Evolutionary conservation across 176 grass and related monocot genomes (phyloP), one percentile per base, ranked within the genome.

Genomic region (Carex parvula): DNA sequence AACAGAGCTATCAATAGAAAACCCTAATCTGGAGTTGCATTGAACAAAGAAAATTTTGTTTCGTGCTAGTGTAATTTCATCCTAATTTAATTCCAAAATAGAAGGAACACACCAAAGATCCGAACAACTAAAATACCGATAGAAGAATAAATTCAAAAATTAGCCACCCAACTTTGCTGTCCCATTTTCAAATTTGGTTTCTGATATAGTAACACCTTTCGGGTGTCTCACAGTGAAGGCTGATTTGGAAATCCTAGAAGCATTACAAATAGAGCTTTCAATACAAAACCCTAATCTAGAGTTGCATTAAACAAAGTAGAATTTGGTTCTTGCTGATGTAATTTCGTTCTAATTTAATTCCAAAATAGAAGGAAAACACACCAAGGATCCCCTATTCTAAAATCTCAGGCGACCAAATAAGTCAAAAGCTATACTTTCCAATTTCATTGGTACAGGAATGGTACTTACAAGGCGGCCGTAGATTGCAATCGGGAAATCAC

Each of bases 401-500:
- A 48, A 48, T 48, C 46, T 48, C 46, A 48, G 9, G 46, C 2
- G 46, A 48, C 46, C 10, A 48, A 48, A 10, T 10, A 64, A 64
- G 10, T 60, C 57, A 60, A 60, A 16, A 8, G 16, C 35, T 8
- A 42, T 6, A 6, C 66, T 42, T 41, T 18, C 6, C 13, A 78
- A 32, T 4, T 52, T 52, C 42, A 26, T 53, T 74, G 20, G 2
- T 24, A 26, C 42, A 74, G 21, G 20, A 57, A 78, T 24, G 17
- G 39, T 18, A 52, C 85, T 81, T 90, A 97, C 94, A 67, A 97
- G 94, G 85, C 91, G 94, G 22, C 91, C 94, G 84, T 97, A 97
- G 70, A 97, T 90, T 53, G 91, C 87, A 79, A 97, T 63, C 32
- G 91, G 94, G 73, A 93, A 97, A 84, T 97, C 91, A 88, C 91